Evolutionary conservation across 495 filamentous ascomycete species (phyloP).

Genomic region (Podospora bellae-mahoneyi): DNA sequence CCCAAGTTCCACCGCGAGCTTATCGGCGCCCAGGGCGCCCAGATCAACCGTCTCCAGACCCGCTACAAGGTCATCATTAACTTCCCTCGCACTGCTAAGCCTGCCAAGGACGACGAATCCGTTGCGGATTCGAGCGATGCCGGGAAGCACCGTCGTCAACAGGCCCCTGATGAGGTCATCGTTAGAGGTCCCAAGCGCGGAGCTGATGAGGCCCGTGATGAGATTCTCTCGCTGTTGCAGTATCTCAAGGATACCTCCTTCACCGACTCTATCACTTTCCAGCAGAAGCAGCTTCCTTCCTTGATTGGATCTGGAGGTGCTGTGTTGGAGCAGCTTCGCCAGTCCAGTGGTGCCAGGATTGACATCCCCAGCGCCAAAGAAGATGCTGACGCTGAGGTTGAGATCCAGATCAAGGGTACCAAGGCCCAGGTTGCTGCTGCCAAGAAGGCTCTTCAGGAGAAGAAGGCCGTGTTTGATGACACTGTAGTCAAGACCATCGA

Average conservation of each 20-base stretch:
- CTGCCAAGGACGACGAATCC: conserved; percentile 63
- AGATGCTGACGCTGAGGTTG: conserved; percentile 60
- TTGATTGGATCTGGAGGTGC: conserved; percentile 86
- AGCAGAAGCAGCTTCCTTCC: conserved; percentile 80
- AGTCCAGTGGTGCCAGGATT: conserved; percentile 77
- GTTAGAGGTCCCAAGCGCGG: conserved; percentile 88
- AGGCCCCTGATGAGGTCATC: conserved; percentile 83
- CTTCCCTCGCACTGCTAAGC: conserved; percentile 72
- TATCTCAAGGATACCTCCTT: conserved; percentile 83
- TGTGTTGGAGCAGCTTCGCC: conserved; percentile 84
- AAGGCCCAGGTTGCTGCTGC: conserved; percentile 86
- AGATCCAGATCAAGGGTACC: conserved; percentile 86
- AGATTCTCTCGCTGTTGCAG: conserved; percentile 80
- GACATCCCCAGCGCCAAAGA: conserved; percentile 73
- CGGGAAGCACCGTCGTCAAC: conserved; percentile 65
- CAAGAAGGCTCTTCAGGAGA: conserved; percentile 81
- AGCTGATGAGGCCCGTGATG: conserved; percentile 83
- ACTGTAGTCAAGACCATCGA: conserved; percentile 78
- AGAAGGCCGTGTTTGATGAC: conserved; percentile 78
- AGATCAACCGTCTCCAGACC: conserved; percentile 87
- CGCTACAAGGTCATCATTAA: conserved; percentile 90
- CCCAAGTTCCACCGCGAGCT: conserved; percentile 83
- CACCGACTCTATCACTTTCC: conserved; percentile 73
- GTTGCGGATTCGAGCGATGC: conserved; percentile 68
- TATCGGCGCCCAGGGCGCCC: conserved; percentile 82